Evolutionary conservation across 1,284 basidiomycete species (phyloP).

Genomic region (Meira nashicola): DNA sequence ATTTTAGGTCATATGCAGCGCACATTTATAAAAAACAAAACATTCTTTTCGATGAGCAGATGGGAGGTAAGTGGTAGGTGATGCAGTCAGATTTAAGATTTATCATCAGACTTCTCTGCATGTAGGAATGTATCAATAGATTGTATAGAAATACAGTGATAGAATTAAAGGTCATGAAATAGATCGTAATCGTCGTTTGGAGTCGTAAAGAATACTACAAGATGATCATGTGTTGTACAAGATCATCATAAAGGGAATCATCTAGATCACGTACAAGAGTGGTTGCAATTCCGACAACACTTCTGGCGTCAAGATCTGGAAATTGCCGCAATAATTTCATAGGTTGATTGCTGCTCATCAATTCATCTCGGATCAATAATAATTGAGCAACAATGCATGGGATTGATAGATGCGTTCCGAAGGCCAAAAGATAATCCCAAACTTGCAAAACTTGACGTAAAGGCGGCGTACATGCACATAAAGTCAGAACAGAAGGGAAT

Average conservation of each 20-base stretch:
- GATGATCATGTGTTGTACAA: constrained; percentile 26
- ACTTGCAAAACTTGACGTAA: constrained; percentile 85
- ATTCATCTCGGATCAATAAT: constrained; percentile 77
- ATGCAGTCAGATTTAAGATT: background rate
- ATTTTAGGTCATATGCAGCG: too few species aligned
- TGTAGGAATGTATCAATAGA: too few species aligned
- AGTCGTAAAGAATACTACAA: constrained; percentile 4
- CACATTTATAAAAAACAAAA: too few species aligned
- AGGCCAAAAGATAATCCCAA: constrained; percentile 96
- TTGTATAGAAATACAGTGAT: background rate
- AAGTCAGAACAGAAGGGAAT: constrained; percentile 73
- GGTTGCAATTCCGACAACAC: constrained; percentile 84
- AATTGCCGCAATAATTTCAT: constrained; percentile 94
- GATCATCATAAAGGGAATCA: constrained; percentile 54
- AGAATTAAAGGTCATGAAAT: background rate
- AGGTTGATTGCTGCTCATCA: constrained; percentile 79
- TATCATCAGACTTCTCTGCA: too few species aligned
- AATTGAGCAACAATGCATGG: constrained; percentile 93
- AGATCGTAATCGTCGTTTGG: background rate
- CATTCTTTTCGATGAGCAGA: background rate
- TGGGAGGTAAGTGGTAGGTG: constrained; percentile 5
- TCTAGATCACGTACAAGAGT: constrained; percentile 87
- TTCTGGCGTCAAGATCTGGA: constrained; percentile 78
- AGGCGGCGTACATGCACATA: constrained; percentile 94
- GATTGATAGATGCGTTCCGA: constrained; percentile 91